These are phyloP conservation scores for Phytophthora sp. DNA, from an alignment of 352 stramenopile species.

Conservation along the genomic window DNA sequence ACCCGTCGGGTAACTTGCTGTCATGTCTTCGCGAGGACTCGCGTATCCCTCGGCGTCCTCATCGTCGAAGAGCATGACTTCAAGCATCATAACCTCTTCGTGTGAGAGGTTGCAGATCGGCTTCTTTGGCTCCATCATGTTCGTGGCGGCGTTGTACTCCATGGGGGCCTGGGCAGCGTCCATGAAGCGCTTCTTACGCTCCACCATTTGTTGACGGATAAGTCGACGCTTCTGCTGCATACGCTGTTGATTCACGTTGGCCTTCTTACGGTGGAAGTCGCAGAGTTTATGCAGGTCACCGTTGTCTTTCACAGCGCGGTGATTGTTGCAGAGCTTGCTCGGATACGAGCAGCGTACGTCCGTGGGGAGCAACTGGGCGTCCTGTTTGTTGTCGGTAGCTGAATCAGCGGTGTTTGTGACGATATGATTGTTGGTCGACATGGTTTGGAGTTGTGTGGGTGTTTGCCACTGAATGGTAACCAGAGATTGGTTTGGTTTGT, in stretches of 20 bases:
- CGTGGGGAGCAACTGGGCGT: conserved; percentile 36
- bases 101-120: conserved; percentile 52
- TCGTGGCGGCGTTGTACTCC: conserved; percentile 34
- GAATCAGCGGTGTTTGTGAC: conserved; percentile 14
- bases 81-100: conserved; percentile 52
- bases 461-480: conserved; percentile 22
- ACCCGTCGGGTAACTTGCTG: conserved; percentile 8
- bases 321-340: conserved; percentile 71
- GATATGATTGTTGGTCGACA: conserved; percentile 28
- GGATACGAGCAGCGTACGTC: conserved; percentile 75
- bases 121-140: conserved; percentile 43
- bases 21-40: conserved; percentile 17
- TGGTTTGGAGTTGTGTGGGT: conserved; percentile 20
- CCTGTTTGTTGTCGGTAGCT: conserved; percentile 18
- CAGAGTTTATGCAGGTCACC: conserved; percentile 79
- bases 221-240: conserved; percentile 63
- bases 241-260: conserved; percentile 80
- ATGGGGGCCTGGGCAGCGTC: conserved; percentile 43
- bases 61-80: conserved; percentile 52
- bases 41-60: conserved; percentile 33
- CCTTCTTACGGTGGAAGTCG: conserved; percentile 69
- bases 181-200: conserved; percentile 59
- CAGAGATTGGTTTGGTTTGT: conserved; percentile 17
- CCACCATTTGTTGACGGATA: conserved; percentile 53
- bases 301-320: conserved; percentile 73